These are phyloP conservation scores for Calonectria pteridis DNA, from an alignment of 2,329 filamentous ascomycete species.

Conservation along the genomic window DNA sequence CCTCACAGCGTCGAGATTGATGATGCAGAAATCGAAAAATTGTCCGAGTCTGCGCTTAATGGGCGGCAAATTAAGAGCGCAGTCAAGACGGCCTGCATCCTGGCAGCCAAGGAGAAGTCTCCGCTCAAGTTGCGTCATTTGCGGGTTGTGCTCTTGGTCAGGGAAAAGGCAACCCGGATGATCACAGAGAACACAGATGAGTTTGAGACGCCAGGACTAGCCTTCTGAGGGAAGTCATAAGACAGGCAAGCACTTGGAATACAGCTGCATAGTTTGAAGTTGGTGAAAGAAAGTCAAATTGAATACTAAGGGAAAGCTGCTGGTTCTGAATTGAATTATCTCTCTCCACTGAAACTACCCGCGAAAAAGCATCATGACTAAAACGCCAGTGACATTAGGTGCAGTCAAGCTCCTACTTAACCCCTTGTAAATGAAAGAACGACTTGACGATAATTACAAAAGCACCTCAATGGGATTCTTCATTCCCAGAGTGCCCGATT, in stretches of 20 bases:
- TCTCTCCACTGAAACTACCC: neutral
- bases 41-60: conserved; percentile 17
- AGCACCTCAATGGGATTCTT: too few relatives aligned
- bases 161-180: neutral
- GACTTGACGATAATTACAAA: too few relatives aligned
- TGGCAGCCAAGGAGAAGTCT: conserved; percentile 12
- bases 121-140: neutral
- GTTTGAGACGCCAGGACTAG: neutral
- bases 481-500: too few relatives aligned
- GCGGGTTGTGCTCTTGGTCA: neutral
- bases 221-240: too few relatives aligned
- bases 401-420: too few relatives aligned
- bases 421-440: too few relatives aligned
- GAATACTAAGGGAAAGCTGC: neutral
- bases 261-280: neutral
- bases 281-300: neutral
- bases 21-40: neutral
- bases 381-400: too few relatives aligned
- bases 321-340: neutral
- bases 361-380: too few relatives aligned
- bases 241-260: too few relatives aligned
- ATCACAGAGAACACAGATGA: neutral
- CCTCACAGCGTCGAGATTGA: neutral
- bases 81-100: conserved; percentile 28
- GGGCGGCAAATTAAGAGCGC: conserved; percentile 38